Evolutionary conservation across 148 eudicot species (phyloP).

Genomic region (Rhododendron henanense): DNA sequence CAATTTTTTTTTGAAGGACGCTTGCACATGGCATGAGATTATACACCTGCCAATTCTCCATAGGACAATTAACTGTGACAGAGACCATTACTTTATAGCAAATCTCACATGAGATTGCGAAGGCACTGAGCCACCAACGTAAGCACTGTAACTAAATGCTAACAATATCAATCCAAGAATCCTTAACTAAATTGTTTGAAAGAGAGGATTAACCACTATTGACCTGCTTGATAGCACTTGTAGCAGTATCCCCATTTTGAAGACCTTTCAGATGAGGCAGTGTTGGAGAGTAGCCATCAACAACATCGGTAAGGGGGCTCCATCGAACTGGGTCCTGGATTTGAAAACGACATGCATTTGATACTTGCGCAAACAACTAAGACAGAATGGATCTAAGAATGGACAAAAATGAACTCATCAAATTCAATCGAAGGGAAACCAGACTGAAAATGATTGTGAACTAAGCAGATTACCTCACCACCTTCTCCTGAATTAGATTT

Average conservation of each 20-base stretch:
- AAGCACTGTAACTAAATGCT: neutral
- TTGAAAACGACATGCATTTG: conserved; percentile 12
- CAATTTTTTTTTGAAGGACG: neutral
- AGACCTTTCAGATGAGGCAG: conserved; percentile 98
- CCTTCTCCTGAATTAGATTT: conserved; percentile 99
- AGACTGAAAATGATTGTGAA: neutral
- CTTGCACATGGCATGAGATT: neutral
- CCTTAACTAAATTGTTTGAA: conserved; percentile 2
- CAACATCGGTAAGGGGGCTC: conserved; percentile 93
- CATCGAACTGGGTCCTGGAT: conserved; percentile 93
- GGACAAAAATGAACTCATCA: neutral
- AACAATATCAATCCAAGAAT: neutral
- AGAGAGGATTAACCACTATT: neutral
- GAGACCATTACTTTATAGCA: neutral
- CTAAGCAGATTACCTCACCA: conserved; percentile 69
- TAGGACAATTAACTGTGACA: neutral
- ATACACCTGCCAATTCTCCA: neutral
- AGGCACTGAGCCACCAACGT: neutral
- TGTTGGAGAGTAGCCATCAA: conserved; percentile 97
- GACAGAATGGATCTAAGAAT: conserved; percentile 7
- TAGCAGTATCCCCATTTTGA: conserved; percentile 98
- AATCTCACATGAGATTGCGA: neutral
- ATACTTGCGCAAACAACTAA: neutral
- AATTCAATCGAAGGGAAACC: neutral
- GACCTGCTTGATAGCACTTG: conserved; percentile 99